Evolutionary conservation across 805 yeast genomes (phyloP), one percentile per base, ranked within the genome.

Genomic region (Kurtzmaniella fragi): DNA sequence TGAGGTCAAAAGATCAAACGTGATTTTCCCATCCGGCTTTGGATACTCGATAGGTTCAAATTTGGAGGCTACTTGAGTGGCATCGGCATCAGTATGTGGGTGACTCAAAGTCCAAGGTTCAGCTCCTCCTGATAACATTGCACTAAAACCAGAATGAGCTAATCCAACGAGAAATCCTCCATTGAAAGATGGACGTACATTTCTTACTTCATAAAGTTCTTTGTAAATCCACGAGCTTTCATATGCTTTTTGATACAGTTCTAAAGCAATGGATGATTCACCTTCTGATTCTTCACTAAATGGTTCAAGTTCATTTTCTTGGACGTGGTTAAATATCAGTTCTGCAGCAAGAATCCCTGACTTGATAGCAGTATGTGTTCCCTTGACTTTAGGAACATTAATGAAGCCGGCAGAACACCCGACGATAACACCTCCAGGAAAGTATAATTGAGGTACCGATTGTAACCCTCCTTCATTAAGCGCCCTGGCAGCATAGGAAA

Each of bases 341-440:
- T 93, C 97, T 2, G 98, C 99, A 2, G 99, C 99, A 23, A 93
- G 62, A 75, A 93, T 82, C 26, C 98, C 99, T 8, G 93, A 75
- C 62, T 93, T 93, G 80, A 93, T 87, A 1, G 99, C 98, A 1
- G 96, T 91, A 60, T 93, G 99, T 0, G 97, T 82, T 12, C 99
- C 99, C 65, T 93, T 93, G 54, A 93, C 86, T 61, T 91, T 93
- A 38, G 99, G 97, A 32, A 93, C 98, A 57, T 93, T 93, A 78
- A 93, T 77, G 61, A 93, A 91, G 1, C 99, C 99, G 3, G 99
- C 99, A 41, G 95, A 70, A 41, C 95, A 93, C 26, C 99, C 99
- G 30, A 93, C 91, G 23, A 93, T 65, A 7, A 89, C 82, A 38
- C 99, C 99, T 37, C 99, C 99, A 2, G 98, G 98, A 75, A 93